Base-by-base conservation (phyloP, 768 basidiomycete species). In the Rhodosporidiobolus sp. region DNA sequence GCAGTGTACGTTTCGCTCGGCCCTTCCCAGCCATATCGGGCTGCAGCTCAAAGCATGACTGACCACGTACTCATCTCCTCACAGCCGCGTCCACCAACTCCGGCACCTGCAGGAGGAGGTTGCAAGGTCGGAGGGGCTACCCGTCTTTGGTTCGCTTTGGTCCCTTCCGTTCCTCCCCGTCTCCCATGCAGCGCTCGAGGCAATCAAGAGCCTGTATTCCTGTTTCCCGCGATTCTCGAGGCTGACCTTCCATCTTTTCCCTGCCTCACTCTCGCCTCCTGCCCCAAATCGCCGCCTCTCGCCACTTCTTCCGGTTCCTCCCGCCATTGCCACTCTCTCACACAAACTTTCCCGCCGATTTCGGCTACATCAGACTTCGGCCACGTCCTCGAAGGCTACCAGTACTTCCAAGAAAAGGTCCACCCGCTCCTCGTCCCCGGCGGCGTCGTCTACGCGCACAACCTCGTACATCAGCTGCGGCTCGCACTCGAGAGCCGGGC, bases 81-180 rank as follows among this genome's bases (percentile, higher is more conserved):
- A 5, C 65, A 74, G 73, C 24, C 74, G 74, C 4, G 74, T 76
- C 1, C 68, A 76, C 35, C 74, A 76, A 46, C 56, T 76, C 19
- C 59, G 74, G 7, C 74, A 76, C n/a, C 48, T 76, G 4, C 74
- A 76, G 35, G 74, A 76, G 28, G 70, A 72, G 24, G 65, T 76
- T 30, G 74, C 74, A 0, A 46, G 68, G 1, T 46, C 64, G 4
- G 74, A 75, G 50, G 67, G 70, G 6, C 52, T 75, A 19, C 74
- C 74, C 16, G 66, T 69, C 56, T 75, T 75, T 46, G 74, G 74
- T 69, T 11, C 20, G 4, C 56, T 24, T 24, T 19, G 6, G 7
- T 20, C 50, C 50, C n/a, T 20, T 52, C 20, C n/a, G 50, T 52
- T 52, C 50, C 32, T 32, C 26, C 32, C 7, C 38, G 38, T 7